Base-by-base conservation (phyloP, 306 rosid genomes). In the Senna siamea region DNA sequence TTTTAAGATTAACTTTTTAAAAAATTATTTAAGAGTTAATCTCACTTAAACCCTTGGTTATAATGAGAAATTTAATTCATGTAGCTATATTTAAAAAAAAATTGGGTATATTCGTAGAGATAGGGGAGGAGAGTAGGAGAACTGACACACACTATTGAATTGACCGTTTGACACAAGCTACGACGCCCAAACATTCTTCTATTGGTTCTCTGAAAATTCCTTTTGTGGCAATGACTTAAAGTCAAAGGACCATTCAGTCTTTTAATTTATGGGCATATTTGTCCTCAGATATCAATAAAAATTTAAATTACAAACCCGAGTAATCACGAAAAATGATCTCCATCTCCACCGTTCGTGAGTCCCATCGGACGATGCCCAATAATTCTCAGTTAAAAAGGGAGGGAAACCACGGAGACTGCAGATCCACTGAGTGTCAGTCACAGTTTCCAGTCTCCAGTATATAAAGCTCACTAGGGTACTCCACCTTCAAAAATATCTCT, bases 221-320 rank as follows among this genome's bases (percentile, higher is more conserved):
- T 14, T 14, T 44, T 13, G 2, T 6, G 22, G 37, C 32, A 32
- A 1, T 32, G 72, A 50, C 64, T 5, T 13, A 0, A 3, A 8
- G 60, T 70, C 72, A 7, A 78, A 81, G 88, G 90, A 13, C 74
- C 2, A 15, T 61, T 54, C 72, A 5, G 88, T 84, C 81, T 79
- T 81, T 84, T 52, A 60, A 0, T 2, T 12, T 4, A 70, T 79
- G 85, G 85, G 78, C 18, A 77, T 46, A 43, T 66, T 35, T 13
- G 87, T 82, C 83, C 55, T 13, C 48, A 6, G 7, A 2, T 2
- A 12, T 5, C 38, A 40, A 28, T 40, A 37, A 4, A 44, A n/a
- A 50, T 23, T 72, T 41, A 73, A 73, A 52, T 46, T 15, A 30
- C 6, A 3, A 37, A 48, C 61, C 68, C 5, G 8, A 3, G 37